Evolutionary conservation across 768 basidiomycete species (phyloP), one percentile per base, ranked within the genome.

Genomic region (Tulasnella sp.): DNA sequence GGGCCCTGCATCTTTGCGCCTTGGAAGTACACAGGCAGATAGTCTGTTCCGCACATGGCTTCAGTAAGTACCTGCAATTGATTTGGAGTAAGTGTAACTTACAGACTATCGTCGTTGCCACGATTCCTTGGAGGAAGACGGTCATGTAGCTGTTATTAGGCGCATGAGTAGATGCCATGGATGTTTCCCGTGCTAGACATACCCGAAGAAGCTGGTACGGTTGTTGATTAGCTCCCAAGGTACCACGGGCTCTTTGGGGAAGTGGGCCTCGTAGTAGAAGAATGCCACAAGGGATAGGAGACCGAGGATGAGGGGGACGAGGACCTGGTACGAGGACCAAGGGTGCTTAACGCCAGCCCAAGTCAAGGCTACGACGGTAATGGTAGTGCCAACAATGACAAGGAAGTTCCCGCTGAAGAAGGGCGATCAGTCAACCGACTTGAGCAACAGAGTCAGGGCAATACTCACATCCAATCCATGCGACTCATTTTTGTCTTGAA

Each of bases 291-390:
- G 50, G 0, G 71, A 72, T 7, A 66, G 39, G 3, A 73, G 5
- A 0, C 78, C 78, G 21, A 76, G 29, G 15, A 72, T 60, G 1
- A 79, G 66, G 0, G 77, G 75, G 0, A 68, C 67, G n/a, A 79
- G 65, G 6, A 77, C 69, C 1, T 61, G 61, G 14, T 64, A 65
- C 0, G 72, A 73, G 2, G 56, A 57, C 78, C 77, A 80, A 0
- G 73, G 50, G 58, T 70, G 74, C 0, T 63, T 62, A 23, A 71
- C 64, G 1, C 78, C 77, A 15, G 71, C 78, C 72, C 73, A 77
- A 0, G 74, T 77, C 9, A 80, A 64, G 0, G 64, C 75, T 32
- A 77, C 65, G 35, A 73, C 69, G 8, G 59, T 61, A 4, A 67
- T 59, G 3, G 65, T 65, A 1, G 74, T 69, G 6, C 69, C 66